Conservation (phyloP, 805 yeast genomes). For the Wickerhamiella galacta region DNA sequence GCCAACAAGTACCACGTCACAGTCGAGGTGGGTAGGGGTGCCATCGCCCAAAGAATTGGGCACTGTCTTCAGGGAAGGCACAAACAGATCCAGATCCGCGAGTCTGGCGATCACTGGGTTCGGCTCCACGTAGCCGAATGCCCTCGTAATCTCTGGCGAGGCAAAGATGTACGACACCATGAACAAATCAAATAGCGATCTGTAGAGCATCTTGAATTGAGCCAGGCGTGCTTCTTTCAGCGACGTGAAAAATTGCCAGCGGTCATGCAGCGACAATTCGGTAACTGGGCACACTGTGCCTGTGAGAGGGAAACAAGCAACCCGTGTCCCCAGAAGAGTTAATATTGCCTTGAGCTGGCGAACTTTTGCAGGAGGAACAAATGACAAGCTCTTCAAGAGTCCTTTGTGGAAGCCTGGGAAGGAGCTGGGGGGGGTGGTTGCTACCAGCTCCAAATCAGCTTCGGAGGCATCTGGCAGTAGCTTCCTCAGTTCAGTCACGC, state of each 20-base stretch:
- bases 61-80: slow-evolving; percentile 2
- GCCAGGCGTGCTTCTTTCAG: slow-evolving; percentile 30
- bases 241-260: slow-evolving; percentile 20
- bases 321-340: slow-evolving; percentile 12
- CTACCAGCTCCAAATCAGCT: slow-evolving; percentile 1
- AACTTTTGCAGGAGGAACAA: not conserved
- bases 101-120: slow-evolving; percentile 7
- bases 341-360: slow-evolving; percentile 10
- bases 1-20: slow-evolving; percentile 33
- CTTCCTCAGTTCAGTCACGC: not conserved
- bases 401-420: not conserved
- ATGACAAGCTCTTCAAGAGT: not conserved
- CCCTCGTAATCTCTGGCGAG: not conserved
- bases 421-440: slow-evolving; percentile 1
- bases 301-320: slow-evolving; percentile 14
- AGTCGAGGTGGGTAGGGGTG: not conserved
- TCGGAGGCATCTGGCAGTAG: not conserved
- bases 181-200: slow-evolving; percentile 18
- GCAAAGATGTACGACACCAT: not conserved
- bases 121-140: slow-evolving; percentile 6
- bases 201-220: slow-evolving; percentile 23
- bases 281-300: slow-evolving; percentile 11
- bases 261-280: slow-evolving; percentile 19
- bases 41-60: not conserved
- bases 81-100: not conserved